Percentiles rank a stretch among this genome's conserved stretches.
phyloP scores from a whole-genome alignment of 2,329 filamentous ascomycete species.

The Claviceps sp. region DNA sequence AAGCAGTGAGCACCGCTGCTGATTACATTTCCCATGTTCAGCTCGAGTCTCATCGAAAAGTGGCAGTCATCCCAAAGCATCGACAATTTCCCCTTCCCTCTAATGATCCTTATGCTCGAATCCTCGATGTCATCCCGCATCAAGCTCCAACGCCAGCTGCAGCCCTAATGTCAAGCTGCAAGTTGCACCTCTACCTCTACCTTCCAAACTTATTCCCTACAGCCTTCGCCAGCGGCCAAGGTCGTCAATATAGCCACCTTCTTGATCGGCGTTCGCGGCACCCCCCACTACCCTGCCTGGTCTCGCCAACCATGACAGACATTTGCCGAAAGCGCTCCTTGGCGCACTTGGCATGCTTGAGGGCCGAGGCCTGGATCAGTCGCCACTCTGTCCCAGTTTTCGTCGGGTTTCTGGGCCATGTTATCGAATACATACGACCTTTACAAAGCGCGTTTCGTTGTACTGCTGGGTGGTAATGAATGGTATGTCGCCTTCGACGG shows the following conservation, averaged over 20 bases:
- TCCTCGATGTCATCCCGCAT: too few species aligned
- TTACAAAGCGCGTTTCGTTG: conserved; percentile 25
- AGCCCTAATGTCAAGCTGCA: too few species aligned
- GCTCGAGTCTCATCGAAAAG: too few species aligned
- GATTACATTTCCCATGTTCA: too few species aligned
- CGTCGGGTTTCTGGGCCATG: conserved; percentile 26
- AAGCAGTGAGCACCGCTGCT: too few species aligned
- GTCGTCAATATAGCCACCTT: conserved; percentile 12
- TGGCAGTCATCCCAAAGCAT: too few species aligned
- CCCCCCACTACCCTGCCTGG: conserved; percentile 9
- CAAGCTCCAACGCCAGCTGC: too few species aligned
- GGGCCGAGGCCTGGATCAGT: conserved; percentile 18
- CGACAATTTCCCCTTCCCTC: too few species aligned
- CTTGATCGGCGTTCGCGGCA: conserved; percentile 17
- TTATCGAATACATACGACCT: conserved; percentile 29
- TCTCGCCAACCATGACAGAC: conserved; percentile 27
- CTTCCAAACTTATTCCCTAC: conserved; percentile 6
- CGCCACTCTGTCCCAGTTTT: conserved; percentile 28
- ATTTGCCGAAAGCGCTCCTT: conserved; percentile 28
- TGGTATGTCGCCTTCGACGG: conserved; percentile 8
- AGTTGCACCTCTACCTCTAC: background rate
- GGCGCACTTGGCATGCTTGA: conserved; percentile 29
- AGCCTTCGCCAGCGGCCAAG: conserved; percentile 2
- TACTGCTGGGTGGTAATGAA: conserved; percentile 11
- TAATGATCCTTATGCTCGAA: too few species aligned